Conservation (phyloP, 2,329 filamentous ascomycete genomes). For the Bimuria novae-zelandiae region DNA sequence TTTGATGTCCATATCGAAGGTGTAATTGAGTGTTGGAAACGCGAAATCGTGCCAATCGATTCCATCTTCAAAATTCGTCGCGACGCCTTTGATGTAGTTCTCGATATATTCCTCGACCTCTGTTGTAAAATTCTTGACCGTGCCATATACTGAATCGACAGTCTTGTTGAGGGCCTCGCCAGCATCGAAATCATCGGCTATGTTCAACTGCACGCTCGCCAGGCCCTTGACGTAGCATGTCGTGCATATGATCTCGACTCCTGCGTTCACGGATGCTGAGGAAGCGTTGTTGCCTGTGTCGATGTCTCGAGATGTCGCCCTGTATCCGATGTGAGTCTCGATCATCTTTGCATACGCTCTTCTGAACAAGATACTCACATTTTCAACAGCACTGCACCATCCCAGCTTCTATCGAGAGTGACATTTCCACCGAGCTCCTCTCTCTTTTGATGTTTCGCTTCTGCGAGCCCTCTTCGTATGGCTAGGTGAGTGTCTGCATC, state of each 20-base stretch:
- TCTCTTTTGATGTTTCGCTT: conserved; percentile 13
- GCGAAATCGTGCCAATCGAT: conserved; percentile 25
- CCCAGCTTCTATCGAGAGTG: conserved; percentile 48
- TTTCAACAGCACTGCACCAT: conserved; percentile 46
- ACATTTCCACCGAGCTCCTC: conserved; percentile 22
- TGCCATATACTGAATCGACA: conserved; percentile 16
- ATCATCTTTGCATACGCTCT: neutral
- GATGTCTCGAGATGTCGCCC: conserved; percentile 7
- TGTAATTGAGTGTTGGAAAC: conserved; percentile 22
- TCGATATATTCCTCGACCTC: conserved; percentile 16
- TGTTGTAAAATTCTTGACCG: conserved; percentile 24
- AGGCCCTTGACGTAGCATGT: conserved; percentile 58
- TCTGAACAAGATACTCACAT: conserved; percentile 23
- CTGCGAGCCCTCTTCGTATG: conserved; percentile 18
- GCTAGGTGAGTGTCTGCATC: conserved; percentile 18
- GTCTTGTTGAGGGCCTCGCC: conserved; percentile 21
- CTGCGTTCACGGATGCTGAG: conserved; percentile 17
- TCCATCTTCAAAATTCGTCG: conserved; percentile 22
- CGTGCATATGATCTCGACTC: conserved; percentile 53
- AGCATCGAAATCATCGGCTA: conserved; percentile 51
- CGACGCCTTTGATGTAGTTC: conserved; percentile 12
- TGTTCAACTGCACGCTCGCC: conserved; percentile 50
- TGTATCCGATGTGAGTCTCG: conserved; percentile 6
- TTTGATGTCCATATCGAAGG: conserved; percentile 48
- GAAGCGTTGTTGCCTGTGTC: conserved; percentile 16